Conservation (phyloP, 768 basidiomycete genomes). For the Sarcodon sp. region DNA sequence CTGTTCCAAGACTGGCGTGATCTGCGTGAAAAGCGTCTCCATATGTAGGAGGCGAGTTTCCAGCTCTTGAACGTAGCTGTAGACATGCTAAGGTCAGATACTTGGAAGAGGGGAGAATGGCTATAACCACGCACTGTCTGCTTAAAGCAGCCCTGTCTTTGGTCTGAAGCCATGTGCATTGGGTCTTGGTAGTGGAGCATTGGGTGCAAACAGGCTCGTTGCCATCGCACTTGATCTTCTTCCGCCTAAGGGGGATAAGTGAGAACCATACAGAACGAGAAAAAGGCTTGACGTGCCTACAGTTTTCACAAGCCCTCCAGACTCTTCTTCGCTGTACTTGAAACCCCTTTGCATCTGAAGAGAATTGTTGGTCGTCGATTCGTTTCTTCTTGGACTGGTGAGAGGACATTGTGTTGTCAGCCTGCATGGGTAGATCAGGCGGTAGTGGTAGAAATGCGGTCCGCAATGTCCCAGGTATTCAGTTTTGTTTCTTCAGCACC, state of each 20-base stretch:
- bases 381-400: constrained; percentile 72
- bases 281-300: constrained; percentile 42
- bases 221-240: constrained; percentile 92
- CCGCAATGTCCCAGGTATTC: too few species aligned
- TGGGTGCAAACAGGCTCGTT: constrained; percentile 79
- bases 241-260: constrained; percentile 39
- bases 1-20: constrained; percentile 68
- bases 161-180: constrained; percentile 84
- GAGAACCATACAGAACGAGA: constrained; percentile 1
- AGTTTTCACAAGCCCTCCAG: constrained; percentile 85
- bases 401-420: not conserved
- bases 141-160: constrained; percentile 85
- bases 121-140: constrained; percentile 54
- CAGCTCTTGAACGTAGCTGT: constrained; percentile 83
- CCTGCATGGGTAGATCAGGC: not conserved
- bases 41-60: constrained; percentile 80
- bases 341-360: constrained; percentile 55
- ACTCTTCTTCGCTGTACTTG: constrained; percentile 71
- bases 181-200: constrained; percentile 58
- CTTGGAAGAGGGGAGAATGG: constrained; percentile 9
- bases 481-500: too few species aligned
- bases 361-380: constrained; percentile 35
- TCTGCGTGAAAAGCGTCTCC: constrained; percentile 77
- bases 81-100: not conserved
- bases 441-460: not conserved